Base-by-base conservation (phyloP, 257 asterid genomes). In the Penstemon eatonii region DNA sequence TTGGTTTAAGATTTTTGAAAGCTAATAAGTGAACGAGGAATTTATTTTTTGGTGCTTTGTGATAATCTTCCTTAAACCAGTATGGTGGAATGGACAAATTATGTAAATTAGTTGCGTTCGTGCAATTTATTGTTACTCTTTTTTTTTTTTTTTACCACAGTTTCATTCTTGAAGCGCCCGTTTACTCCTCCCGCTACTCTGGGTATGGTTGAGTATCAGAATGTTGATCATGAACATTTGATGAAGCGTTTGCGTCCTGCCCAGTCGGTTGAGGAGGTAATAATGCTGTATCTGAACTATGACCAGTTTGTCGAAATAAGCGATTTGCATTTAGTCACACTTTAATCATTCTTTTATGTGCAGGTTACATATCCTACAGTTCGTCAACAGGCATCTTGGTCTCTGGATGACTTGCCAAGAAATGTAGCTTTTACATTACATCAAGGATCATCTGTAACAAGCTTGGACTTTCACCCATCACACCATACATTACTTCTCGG, bases 401-500 rank as follows among this genome's bases (percentile, higher is more conserved):
- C 97, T 51, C 79, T 69, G 54, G 97, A 91, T 74, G 99, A 94
- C 84, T 76, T 94, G 79, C 99, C 99, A 56, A 89, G 96, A 85
- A 83, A 82, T 18, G 96, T 87, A 54, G 97, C 96, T 70, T 89
- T 87, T 75, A 83, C 96, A 43, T 58, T 94, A 79, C 89, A 87
- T 83, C 99, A 91, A 72, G 99, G 97, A 69, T 83, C 96, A 74
- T 61, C 83, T 45, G 96, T 94, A 56, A 79, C 86, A 43, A 87
- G 96, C 87, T 80, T 94, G 91, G 99, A 91, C 74, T 94, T 91
- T 71, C 97, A 94, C 81, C 99, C 99, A 18, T 78, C 95, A 15
- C 96, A 85, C 68, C 91, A 87, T 60, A 79, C 95, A 0, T 71
- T 91, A 73, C 96, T 91, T 76, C 89, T 94, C 15, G 99, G 99